Evolutionary conservation across 345 rosid genomes (phyloP).

Genomic region (Raphanus raphanistrum): DNA sequence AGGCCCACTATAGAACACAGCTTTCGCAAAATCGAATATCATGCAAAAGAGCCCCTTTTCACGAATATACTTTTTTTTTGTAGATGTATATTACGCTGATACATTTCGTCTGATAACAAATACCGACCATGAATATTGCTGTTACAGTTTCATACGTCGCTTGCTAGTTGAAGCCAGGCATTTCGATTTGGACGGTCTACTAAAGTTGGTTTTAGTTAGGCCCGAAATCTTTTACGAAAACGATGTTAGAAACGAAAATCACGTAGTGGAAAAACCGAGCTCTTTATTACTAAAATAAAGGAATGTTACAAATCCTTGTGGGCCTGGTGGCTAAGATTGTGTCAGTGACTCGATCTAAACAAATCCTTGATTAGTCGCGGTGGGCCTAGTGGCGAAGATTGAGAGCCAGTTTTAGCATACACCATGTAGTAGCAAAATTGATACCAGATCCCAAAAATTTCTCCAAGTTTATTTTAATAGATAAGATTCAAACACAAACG

Average conservation of each 20-base stretch:
- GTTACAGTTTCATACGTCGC: background rate
- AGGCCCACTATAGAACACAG: slow-evolving; percentile 1
- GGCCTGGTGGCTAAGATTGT: no score
- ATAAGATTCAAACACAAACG: no score
- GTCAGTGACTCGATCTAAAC: no score
- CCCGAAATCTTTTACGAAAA: background rate
- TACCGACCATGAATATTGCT: background rate
- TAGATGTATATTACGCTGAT: background rate
- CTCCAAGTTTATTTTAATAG: no score
- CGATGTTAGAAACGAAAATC: background rate
- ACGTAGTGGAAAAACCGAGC: background rate
- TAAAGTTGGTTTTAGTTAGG: background rate
- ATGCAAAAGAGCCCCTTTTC: background rate
- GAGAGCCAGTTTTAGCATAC: no score
- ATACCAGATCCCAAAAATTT: no score
- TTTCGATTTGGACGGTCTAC: background rate
- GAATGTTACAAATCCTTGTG: no score
- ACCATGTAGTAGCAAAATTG: no score
- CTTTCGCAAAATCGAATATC: background rate
- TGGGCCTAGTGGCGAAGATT: no score
- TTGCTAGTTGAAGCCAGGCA: background rate
- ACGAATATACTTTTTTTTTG: background rate
- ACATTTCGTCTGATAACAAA: background rate
- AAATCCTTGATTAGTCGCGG: no score
- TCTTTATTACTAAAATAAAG: no score